Evolutionary conservation across 2,329 filamentous ascomycete species (phyloP).

Genomic region (Ophiostoma himal-ulmi): DNA sequence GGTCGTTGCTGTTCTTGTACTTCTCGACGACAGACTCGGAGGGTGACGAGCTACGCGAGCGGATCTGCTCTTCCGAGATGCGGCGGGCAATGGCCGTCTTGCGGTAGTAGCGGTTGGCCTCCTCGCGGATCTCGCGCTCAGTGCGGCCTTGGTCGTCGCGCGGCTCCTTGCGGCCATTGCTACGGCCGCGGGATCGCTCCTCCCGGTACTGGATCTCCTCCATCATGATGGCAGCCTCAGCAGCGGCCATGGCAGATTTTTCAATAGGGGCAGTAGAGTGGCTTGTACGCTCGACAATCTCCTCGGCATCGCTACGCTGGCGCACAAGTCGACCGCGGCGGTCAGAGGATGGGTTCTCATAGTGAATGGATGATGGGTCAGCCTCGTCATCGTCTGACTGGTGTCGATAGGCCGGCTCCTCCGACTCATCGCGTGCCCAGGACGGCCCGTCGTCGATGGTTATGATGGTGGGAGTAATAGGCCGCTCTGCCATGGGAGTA

Average conservation of each 20-base stretch:
- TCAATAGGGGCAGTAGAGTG: conserved; percentile 46
- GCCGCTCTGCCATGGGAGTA: conserved; percentile 32
- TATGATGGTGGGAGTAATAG: conserved; percentile 36
- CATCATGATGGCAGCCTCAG: conserved; percentile 39
- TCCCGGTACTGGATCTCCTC: conserved; percentile 35
- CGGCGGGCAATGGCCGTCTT: conserved; percentile 49
- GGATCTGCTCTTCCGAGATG: conserved; percentile 49
- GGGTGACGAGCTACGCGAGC: conserved; percentile 47
- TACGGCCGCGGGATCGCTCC: conserved; percentile 23
- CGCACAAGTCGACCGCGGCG: conserved; percentile 41
- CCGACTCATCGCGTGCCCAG: conserved; percentile 33
- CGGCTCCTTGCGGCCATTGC: conserved; percentile 17
- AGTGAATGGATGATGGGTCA: neutral
- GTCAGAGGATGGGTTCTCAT: conserved; percentile 11
- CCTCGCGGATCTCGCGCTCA: conserved; percentile 40
- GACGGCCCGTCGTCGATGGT: conserved; percentile 26
- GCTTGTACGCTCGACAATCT: conserved; percentile 42
- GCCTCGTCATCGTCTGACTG: neutral
- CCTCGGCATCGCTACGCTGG: conserved; percentile 43
- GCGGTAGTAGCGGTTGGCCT: conserved; percentile 54
- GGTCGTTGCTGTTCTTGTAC: conserved; percentile 37
- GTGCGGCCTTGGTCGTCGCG: conserved; percentile 25
- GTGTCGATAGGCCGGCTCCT: conserved; percentile 34
- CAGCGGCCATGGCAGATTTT: conserved; percentile 42
- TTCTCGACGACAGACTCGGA: conserved; percentile 51